Conservation (phyloP, 352 stramenopile species). For the Phytophthora citrophthora region DNA sequence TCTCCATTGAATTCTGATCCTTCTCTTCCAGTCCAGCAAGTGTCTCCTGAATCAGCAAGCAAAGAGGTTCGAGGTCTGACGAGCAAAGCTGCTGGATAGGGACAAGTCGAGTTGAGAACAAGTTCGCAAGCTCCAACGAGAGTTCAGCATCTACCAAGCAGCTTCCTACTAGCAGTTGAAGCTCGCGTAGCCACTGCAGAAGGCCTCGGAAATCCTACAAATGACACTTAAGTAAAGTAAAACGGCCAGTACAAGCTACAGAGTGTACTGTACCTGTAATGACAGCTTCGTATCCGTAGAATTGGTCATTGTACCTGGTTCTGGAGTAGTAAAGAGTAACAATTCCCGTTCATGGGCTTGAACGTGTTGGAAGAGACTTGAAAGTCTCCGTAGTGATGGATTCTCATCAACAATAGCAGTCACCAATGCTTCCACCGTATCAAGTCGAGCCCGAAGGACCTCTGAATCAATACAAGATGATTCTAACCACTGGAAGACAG, state of each 20-base stretch:
- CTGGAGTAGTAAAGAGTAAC: slow-evolving; percentile 10
- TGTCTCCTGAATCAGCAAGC: slow-evolving; percentile 23
- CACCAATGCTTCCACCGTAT: slow-evolving; percentile 28
- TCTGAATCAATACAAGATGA: slow-evolving; percentile 21
- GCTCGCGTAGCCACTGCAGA: slow-evolving; percentile 12
- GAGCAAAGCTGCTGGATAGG: slow-evolving; percentile 6
- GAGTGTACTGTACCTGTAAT: slow-evolving; percentile 7
- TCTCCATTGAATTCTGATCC: neutral
- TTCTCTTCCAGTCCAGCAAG: neutral
- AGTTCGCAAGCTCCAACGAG: neutral
- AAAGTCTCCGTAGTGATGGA: slow-evolving; percentile 16
- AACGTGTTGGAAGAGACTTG: slow-evolving; percentile 33
- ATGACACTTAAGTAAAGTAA: too few species aligned
- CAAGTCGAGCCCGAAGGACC: slow-evolving; percentile 20
- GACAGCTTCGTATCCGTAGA: slow-evolving; percentile 8
- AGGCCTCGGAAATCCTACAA: slow-evolving; percentile 25
- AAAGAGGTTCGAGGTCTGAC: slow-evolving; percentile 23
- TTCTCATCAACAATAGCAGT: neutral
- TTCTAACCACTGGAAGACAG: slow-evolving; percentile 29
- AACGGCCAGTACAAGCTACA: too few species aligned
- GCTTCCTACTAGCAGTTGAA: slow-evolving; percentile 11
- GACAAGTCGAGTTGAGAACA: neutral
- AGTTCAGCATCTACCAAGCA: slow-evolving; percentile 5
- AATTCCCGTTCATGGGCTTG: slow-evolving; percentile 33
- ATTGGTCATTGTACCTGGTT: neutral